Percentiles rank a stretch among this genome's conserved stretches.
Evolutionary conservation across 495 filamentous ascomycete species (phyloP).

Genomic region (Penicillium angulare): DNA sequence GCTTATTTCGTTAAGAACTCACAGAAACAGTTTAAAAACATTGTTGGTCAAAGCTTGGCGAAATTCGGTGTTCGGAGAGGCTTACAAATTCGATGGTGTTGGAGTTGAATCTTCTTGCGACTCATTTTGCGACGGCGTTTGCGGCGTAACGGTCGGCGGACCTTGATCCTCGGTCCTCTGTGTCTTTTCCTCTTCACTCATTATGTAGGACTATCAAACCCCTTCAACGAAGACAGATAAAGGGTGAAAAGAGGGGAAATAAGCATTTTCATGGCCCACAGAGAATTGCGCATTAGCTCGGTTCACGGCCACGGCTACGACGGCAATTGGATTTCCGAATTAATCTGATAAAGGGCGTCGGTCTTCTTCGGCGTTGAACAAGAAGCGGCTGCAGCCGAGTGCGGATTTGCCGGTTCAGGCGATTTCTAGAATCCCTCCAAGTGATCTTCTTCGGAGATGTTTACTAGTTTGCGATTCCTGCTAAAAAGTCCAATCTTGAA

Average conservation of each 20-base stretch:
- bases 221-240: neutral
- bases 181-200: neutral
- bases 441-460: neutral
- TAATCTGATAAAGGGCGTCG: neutral
- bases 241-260: neutral
- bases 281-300: neutral
- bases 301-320: conserved; percentile 1
- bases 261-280: neutral
- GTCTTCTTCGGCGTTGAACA: neutral
- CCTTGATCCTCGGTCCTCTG: neutral
- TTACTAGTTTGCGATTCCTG: too few species aligned
- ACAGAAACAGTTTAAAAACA: neutral
- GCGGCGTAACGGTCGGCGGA: neutral
- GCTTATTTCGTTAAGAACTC: neutral
- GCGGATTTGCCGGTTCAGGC: neutral
- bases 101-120: neutral
- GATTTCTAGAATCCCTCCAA: neutral
- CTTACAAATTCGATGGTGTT: conserved; percentile 1
- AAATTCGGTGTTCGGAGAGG: neutral
- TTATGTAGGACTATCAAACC: neutral
- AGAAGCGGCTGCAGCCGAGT: neutral
- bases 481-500: too few species aligned
- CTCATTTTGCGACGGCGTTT: conserved; percentile 1
- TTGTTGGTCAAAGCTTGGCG: conserved; percentile 1
- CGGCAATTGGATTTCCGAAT: neutral